phyloP scores from a whole-genome alignment of 2,329 filamentous ascomycete species.

The Alternaria angustiovoidea region DNA sequence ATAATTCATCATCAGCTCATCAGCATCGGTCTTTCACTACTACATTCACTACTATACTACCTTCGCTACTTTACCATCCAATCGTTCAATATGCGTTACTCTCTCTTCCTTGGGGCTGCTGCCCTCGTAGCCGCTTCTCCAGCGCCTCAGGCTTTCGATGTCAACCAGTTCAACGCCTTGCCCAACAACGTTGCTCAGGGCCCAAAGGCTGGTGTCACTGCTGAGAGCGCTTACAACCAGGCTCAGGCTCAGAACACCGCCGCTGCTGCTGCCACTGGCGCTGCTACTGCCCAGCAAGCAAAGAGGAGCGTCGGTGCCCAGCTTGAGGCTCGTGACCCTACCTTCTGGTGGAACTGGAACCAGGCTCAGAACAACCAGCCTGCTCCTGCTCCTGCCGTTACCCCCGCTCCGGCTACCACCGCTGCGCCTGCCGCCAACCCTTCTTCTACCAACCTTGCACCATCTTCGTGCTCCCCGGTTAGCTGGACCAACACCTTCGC shows the following conservation, averaged over 20 bases:
- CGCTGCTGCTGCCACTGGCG: constrained; percentile 22
- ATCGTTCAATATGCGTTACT: constrained; percentile 30
- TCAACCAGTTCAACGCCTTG: constrained; percentile 14
- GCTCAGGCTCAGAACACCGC: constrained; percentile 21
- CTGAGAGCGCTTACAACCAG: constrained; percentile 24
- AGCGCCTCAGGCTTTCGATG: constrained; percentile 31
- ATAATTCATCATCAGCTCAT: constrained; percentile 11
- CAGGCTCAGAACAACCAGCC: constrained; percentile 2
- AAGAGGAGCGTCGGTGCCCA: constrained; percentile 18
- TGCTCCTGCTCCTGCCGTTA: constrained; percentile 4
- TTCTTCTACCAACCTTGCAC: constrained; percentile 28
- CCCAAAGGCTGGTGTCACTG: constrained; percentile 23
- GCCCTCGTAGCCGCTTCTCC: constrained; percentile 33
- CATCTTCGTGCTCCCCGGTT: constrained; percentile 31
- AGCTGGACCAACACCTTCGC: constrained; percentile 33
- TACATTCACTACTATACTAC: constrained; percentile 4
- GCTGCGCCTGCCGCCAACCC: constrained; percentile 17
- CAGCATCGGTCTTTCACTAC: constrained; percentile 14
- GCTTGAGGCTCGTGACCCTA: constrained; percentile 12
- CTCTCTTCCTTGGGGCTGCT: constrained; percentile 30
- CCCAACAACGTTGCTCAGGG: constrained; percentile 20
- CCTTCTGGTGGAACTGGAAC: constrained; percentile 13
- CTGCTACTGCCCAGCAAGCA: constrained; percentile 21
- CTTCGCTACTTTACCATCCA: constrained; percentile 4
- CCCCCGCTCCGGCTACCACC: neutral